These are phyloP conservation scores for Podaxis rugospora DNA, from an alignment of 768 basidiomycete genomes.

Conservation along the genomic window DNA sequence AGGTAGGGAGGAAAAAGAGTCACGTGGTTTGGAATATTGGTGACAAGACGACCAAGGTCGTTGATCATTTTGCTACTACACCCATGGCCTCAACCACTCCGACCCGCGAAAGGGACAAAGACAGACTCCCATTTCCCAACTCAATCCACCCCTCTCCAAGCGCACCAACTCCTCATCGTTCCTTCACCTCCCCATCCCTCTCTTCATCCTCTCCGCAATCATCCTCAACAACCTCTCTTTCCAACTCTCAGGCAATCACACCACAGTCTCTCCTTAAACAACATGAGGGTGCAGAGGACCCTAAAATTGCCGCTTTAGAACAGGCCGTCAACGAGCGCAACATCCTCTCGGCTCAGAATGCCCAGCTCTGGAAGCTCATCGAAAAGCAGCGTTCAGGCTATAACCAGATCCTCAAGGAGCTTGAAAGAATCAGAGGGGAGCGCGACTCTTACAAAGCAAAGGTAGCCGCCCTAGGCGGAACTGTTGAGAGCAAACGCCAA, in stretches of 20 bases:
- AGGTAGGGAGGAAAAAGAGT: background rate
- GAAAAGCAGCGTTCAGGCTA: constrained; percentile 88
- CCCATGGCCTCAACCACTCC: constrained; percentile 23
- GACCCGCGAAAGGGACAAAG: constrained; percentile 27
- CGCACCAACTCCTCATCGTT: constrained; percentile 21
- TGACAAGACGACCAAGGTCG: background rate
- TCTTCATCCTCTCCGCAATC: constrained; percentile 26
- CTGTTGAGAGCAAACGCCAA: constrained; percentile 24
- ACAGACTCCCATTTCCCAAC: constrained; percentile 32
- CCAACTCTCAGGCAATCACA: constrained; percentile 37
- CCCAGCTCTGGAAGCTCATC: constrained; percentile 92
- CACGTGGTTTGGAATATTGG: background rate
- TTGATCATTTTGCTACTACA: background rate
- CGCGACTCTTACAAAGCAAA: constrained; percentile 66
- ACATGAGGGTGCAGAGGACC: constrained; percentile 50
- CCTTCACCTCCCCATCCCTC: constrained; percentile 29
- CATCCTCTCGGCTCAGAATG: constrained; percentile 73
- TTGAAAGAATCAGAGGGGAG: constrained; percentile 79
- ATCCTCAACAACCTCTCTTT: constrained; percentile 28
- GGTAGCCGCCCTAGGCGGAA: constrained; percentile 24
- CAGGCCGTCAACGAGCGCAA: constrained; percentile 80
- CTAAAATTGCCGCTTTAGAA: constrained; percentile 66
- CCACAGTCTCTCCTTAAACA: constrained; percentile 51
- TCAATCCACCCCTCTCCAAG: constrained; percentile 30
- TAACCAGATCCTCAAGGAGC: constrained; percentile 74